Conservation (phyloP, 192 early-diverging fungal genomes). For the Backusella tuberculispora region DNA sequence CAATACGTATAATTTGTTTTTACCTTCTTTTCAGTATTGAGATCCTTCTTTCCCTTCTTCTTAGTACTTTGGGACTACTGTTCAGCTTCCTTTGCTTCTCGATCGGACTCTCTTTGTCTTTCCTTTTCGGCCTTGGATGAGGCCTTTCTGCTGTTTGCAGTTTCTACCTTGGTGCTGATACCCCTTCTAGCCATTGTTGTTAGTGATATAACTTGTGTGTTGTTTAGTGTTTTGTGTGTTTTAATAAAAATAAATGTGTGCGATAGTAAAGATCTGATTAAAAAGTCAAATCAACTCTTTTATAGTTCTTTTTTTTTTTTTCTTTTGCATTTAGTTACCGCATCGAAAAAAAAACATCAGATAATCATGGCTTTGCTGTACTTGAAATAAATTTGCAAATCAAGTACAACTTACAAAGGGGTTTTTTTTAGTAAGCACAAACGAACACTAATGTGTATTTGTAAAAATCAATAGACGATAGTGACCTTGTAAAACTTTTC, state of each 20-base stretch:
- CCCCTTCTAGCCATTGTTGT: constrained; percentile 12
- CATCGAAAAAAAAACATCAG: not conserved
- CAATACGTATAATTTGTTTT: too few relatives aligned
- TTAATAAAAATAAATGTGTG: not conserved
- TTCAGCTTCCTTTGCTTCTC: constrained; percentile 64
- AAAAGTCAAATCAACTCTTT: not conserved
- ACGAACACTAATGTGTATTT: too few relatives aligned
- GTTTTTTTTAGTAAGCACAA: too few relatives aligned
- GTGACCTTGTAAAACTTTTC: too few relatives aligned
- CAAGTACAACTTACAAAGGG: too few relatives aligned
- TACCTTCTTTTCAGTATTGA: constrained; percentile 57
- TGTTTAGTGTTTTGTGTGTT: not conserved
- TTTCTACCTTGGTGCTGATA: constrained; percentile 16
- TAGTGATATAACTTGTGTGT: too few relatives aligned
- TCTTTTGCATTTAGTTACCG: too few relatives aligned
- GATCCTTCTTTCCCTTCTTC: constrained; percentile 63
- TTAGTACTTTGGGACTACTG: constrained; percentile 78
- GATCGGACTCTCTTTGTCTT: constrained; percentile 47
- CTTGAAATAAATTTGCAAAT: too few relatives aligned
- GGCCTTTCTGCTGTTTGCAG: constrained; percentile 45
- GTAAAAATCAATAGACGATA: too few relatives aligned
- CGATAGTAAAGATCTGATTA: constrained; percentile 2
- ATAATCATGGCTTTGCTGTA: too few relatives aligned
- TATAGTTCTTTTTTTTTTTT: not conserved
- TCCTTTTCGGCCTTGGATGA: constrained; percentile 65